A percentile compares a stretch with the other conserved stretches of the same genome.
Conservation (phyloP, 1,284 basidiomycete species). For the Apiotrichum mycotoxinovorans region DNA sequence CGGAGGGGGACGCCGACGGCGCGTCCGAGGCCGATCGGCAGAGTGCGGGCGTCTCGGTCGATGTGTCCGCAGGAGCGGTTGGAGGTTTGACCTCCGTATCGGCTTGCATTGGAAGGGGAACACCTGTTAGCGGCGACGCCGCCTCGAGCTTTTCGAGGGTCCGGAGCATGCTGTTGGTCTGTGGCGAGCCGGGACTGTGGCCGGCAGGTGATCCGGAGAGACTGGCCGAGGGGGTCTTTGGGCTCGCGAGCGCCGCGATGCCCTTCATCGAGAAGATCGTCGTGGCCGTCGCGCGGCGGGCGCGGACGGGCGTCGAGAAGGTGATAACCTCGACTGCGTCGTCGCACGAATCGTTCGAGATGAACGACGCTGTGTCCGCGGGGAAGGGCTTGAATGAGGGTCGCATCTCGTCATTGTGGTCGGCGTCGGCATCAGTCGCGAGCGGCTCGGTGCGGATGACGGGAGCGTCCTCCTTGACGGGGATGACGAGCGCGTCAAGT, state of each 20-base stretch:
- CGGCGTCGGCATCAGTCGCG: no score
- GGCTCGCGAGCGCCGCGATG: background rate
- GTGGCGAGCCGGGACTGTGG: background rate
- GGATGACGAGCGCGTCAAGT: background rate
- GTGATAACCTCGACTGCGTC: conserved; percentile 5
- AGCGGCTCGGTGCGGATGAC: background rate
- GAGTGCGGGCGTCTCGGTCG: background rate
- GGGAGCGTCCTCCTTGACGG: background rate
- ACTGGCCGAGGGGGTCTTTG: background rate
- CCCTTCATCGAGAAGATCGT: conserved; percentile 1
- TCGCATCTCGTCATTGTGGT: background rate
- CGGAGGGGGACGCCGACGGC: background rate
- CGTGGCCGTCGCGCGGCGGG: conserved; percentile 1
- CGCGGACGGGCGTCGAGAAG: conserved; percentile 4
- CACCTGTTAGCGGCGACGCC: background rate
- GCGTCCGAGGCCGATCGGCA: background rate
- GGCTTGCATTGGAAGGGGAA: no score
- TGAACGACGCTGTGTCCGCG: background rate
- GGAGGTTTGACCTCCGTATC: background rate
- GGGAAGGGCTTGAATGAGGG: background rate
- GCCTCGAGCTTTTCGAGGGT: background rate
- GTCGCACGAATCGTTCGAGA: conserved; percentile 1
- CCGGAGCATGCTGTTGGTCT: background rate
- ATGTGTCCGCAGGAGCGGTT: background rate
- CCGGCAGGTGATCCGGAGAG: background rate